Base-by-base conservation (phyloP, 257 asterid genomes). In the Gentiana dahurica region DNA sequence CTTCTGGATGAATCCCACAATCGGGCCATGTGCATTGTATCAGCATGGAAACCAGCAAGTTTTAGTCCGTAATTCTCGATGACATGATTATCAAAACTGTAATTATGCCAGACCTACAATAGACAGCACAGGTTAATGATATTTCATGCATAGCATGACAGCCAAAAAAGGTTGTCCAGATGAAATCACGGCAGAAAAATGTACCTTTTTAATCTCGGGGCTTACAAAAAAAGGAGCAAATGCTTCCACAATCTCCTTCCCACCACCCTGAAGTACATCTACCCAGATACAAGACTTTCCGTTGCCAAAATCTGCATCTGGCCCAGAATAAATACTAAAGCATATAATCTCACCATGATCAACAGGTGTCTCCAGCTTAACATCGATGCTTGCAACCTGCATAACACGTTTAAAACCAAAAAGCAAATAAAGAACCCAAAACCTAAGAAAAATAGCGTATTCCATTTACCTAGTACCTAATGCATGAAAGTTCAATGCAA, bases 1-100 rank as follows among this genome's bases (percentile, higher is more conserved):
- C 88, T 79, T 53, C 98, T 79, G 15, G 95, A 76, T 34, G 98
- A 88, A 74, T 92, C 78, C 93, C 95, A 88, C 60, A 92, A 73
- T 45, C 97, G 94, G 67, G 97, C 97, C 98, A 88, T 88, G 81
- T 92, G 98, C 97, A 92, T 88, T 4, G 98, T 92, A 74, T 92
- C 98, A 51, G 95, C 98, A 61, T 75, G 72, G 75, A 92, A 92
- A 52, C 98, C 98, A 65, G 84, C 73, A 55, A 88, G 39, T 70
- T 81, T 83, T 32, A 91, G 61, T 61, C 90, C 98, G 53, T 85
- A 88, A 61, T 92, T 92, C 78, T 92, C 95, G 46, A 88, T 64
- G 51, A 92, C 73, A 57, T 92, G 99, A 73, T 68, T 82, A 77
- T 92, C 99, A 63, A 92, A 92, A 72, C 99, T 92, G 66, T 88